Conservation (phyloP, 2,329 filamentous ascomycete species). For the Lithohypha guttulata region DNA sequence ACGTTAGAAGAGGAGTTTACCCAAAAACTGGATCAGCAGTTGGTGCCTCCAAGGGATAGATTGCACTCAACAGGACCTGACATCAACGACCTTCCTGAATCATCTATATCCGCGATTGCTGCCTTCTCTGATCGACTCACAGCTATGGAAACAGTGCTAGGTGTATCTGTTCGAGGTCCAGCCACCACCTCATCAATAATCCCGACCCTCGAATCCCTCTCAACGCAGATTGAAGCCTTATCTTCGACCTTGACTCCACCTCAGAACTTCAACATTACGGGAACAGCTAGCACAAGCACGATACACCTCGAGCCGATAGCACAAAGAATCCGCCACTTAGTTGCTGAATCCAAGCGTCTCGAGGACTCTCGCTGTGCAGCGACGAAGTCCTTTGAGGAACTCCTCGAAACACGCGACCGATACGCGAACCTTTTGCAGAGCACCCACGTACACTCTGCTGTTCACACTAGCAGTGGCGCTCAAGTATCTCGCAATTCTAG, state of each 20-base stretch:
- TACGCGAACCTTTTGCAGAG: conserved; percentile 22
- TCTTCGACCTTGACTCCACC: conserved; percentile 37
- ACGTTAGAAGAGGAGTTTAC: conserved; percentile 17
- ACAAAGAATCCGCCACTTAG: conserved; percentile 33
- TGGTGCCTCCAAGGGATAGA: conserved; percentile 6
- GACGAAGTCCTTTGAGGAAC: conserved; percentile 32
- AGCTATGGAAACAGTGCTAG: conserved; percentile 68
- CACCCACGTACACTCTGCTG: conserved; percentile 12
- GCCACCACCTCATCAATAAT: conserved; percentile 58
- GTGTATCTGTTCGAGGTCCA: conserved; percentile 51
- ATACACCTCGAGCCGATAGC: conserved; percentile 35
- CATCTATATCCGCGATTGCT: conserved; percentile 62
- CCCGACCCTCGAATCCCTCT: conserved; percentile 68
- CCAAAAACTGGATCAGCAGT: conserved; percentile 9
- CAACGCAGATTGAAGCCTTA: conserved; percentile 68
- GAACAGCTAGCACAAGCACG: conserved; percentile 24
- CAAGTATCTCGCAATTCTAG: not conserved
- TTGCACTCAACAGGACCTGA: conserved; percentile 13
- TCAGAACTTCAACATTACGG: conserved; percentile 16
- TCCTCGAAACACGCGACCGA: conserved; percentile 30
- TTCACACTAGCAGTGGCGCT: conserved; percentile 1
- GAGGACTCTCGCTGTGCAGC: conserved; percentile 34
- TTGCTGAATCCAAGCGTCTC: conserved; percentile 35
- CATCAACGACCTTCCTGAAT: conserved; percentile 28
- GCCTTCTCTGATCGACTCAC: conserved; percentile 78